A percentile compares a stretch with the other conserved stretches of the same genome.
Conservation (phyloP, 1,284 basidiomycete species). For the Cryptococcus maquisensis region DNA sequence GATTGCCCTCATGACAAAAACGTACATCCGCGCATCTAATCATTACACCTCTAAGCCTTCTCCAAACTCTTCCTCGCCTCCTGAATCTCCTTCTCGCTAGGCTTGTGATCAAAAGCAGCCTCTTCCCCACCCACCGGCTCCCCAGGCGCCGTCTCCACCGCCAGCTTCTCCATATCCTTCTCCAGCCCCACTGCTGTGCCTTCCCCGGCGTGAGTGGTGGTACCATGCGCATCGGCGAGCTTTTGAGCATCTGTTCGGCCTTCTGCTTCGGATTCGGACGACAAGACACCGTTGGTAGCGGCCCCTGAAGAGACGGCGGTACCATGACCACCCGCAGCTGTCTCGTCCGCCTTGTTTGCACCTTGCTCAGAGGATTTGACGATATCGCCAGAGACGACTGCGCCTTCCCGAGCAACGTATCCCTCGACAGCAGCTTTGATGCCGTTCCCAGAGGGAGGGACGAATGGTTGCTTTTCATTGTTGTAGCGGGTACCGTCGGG, state of each 20-base stretch:
- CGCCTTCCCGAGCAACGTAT: conserved; percentile 20
- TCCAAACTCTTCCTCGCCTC: conserved; percentile 17
- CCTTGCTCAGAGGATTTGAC: conserved; percentile 1
- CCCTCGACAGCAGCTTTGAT: conserved; percentile 40
- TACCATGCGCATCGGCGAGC: neutral
- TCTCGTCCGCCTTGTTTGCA: neutral
- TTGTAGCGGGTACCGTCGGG: conserved; percentile 41
- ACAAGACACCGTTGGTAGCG: neutral
- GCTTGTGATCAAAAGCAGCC: conserved; percentile 42
- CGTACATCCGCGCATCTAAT: too few relatives aligned
- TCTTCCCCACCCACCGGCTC: conserved; percentile 26
- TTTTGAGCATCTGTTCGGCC: neutral
- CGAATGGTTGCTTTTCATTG: conserved; percentile 31
- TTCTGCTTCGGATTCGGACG: neutral
- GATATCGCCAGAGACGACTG: conserved; percentile 22
- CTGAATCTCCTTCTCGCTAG: conserved; percentile 28
- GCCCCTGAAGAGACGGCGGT: neutral
- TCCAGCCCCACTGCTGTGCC: neutral
- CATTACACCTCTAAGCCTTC: too few relatives aligned
- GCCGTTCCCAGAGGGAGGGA: conserved; percentile 45
- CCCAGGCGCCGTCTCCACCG: conserved; percentile 33
- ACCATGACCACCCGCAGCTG: neutral
- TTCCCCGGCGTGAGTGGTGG: neutral
- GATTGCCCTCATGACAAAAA: too few relatives aligned
- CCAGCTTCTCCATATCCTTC: conserved; percentile 9